These are phyloP conservation scores for Irpex sp. DNA, from an alignment of 1,284 basidiomycete genomes.

Conservation along the genomic window DNA sequence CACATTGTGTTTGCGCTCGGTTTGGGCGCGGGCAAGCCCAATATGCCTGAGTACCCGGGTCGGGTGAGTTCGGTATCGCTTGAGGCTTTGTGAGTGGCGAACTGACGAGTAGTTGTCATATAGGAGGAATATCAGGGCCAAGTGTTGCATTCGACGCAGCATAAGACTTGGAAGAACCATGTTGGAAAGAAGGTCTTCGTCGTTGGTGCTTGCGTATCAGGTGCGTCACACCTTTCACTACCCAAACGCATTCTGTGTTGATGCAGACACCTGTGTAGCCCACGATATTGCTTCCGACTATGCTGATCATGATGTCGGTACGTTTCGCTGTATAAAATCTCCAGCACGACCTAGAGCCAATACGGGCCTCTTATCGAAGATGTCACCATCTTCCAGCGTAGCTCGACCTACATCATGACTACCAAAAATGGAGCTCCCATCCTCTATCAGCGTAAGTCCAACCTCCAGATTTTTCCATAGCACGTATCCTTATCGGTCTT, in stretches of 20 bases:
- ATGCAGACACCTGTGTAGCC: conserved; percentile 15
- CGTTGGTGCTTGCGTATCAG: conserved; percentile 48
- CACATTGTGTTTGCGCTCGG: conserved; percentile 64
- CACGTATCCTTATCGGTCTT: background rate
- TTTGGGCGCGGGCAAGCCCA: conserved; percentile 47
- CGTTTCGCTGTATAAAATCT: conserved; percentile 8
- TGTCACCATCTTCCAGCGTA: conserved; percentile 62
- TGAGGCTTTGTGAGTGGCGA: too few species aligned
- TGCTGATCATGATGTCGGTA: conserved; percentile 40
- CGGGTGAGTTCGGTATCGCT: conserved; percentile 18
- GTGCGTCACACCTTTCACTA: conserved; percentile 19
- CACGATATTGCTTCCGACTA: conserved; percentile 45
- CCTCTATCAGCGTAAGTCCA: conserved; percentile 31
- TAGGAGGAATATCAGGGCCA: conserved; percentile 42
- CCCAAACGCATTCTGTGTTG: background rate
- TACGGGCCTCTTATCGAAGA: conserved; percentile 26
- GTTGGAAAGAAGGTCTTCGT: conserved; percentile 45
- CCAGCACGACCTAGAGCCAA: background rate
- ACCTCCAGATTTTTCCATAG: too few species aligned
- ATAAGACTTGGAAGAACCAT: conserved; percentile 36
- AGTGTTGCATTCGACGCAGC: conserved; percentile 39
- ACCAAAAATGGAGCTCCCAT: conserved; percentile 39
- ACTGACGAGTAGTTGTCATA: background rate
- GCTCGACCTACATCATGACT: conserved; percentile 59
- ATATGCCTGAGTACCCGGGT: conserved; percentile 45